Conservation (phyloP, 768 basidiomycete species). For the Cyclocybe aegerita region DNA sequence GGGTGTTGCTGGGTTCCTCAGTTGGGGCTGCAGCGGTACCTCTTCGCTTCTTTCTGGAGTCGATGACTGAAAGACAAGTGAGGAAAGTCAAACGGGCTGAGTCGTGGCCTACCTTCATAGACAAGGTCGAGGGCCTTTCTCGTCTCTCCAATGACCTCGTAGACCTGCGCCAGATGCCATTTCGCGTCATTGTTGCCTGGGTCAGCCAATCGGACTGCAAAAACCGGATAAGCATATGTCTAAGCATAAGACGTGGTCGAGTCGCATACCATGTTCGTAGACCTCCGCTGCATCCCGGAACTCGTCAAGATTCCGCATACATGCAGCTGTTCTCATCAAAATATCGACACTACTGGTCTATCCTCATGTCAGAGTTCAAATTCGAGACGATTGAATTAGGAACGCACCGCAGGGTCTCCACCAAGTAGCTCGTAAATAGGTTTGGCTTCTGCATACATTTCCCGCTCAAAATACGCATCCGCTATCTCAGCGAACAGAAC, state of each 20-base stretch:
- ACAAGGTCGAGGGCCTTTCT: constrained; percentile 82
- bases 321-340: constrained; percentile 77
- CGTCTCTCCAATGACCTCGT: constrained; percentile 81
- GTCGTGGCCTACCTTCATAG: constrained; percentile 61
- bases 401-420: constrained; percentile 65
- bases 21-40: constrained; percentile 6
- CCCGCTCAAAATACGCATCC: constrained; percentile 77
- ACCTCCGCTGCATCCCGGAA: constrained; percentile 77
- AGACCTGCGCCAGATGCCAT: constrained; percentile 87
- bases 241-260: not conserved
- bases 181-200: constrained; percentile 80
- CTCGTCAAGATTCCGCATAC: constrained; percentile 76
- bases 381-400: not conserved
- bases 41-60: constrained; percentile 54
- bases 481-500: constrained; percentile 82
- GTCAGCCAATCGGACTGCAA: constrained; percentile 69
- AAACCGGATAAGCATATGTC: not conserved
- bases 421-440: constrained; percentile 81
- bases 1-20: constrained; percentile 13
- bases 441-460: constrained; percentile 75
- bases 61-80: constrained; percentile 43
- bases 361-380: not conserved
- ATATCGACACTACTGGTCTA: constrained; percentile 77
- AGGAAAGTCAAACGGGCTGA: not conserved
- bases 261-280: constrained; percentile 72